phyloP scores from a whole-genome alignment of 768 basidiomycete genomes.

The Mycena galericulata region DNA sequence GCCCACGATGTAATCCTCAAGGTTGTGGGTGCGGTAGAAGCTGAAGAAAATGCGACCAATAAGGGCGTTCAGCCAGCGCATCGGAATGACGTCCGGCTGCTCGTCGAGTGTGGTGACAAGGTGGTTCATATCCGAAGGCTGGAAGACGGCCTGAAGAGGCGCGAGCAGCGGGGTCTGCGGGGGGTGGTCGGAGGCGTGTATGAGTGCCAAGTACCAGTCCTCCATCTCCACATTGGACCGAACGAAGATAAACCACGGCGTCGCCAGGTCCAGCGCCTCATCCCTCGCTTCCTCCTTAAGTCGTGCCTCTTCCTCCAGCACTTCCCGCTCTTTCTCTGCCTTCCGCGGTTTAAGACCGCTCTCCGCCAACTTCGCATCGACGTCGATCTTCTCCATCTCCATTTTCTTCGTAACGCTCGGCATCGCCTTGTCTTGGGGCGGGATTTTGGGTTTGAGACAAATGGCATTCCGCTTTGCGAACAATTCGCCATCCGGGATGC shows the following conservation, averaged over 20 bases:
- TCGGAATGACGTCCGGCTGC: conserved; percentile 95
- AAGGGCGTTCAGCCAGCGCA: conserved; percentile 97
- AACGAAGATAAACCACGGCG: conserved; percentile 95
- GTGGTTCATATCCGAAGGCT: conserved; percentile 81
- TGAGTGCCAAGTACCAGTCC: conserved; percentile 91
- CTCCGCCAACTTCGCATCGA: conserved; percentile 46
- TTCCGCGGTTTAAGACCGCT: conserved; percentile 41
- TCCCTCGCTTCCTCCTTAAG: conserved; percentile 60
- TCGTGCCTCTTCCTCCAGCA: conserved; percentile 51
- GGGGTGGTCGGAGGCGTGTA: conserved; percentile 78
- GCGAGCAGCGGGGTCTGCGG: conserved; percentile 70
- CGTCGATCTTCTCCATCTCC: conserved; percentile 51
- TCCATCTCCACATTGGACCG: conserved; percentile 93
- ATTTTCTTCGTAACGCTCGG: conserved; percentile 68
- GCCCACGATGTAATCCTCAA: conserved; percentile 89
- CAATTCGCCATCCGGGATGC: conserved; percentile 86
- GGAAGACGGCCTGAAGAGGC: conserved; percentile 76
- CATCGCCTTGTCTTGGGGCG: conserved; percentile 49
- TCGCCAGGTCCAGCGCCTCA: conserved; percentile 62
- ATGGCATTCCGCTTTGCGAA: conserved; percentile 93
- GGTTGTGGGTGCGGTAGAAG: conserved; percentile 83
- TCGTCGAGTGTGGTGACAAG: conserved; percentile 90
- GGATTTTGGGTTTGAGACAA: conserved; percentile 69
- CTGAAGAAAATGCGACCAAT: conserved; percentile 94
- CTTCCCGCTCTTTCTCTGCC: conserved; percentile 53